Conservation (phyloP, 345 rosid species). For the Noccaea bulbosa region DNA sequence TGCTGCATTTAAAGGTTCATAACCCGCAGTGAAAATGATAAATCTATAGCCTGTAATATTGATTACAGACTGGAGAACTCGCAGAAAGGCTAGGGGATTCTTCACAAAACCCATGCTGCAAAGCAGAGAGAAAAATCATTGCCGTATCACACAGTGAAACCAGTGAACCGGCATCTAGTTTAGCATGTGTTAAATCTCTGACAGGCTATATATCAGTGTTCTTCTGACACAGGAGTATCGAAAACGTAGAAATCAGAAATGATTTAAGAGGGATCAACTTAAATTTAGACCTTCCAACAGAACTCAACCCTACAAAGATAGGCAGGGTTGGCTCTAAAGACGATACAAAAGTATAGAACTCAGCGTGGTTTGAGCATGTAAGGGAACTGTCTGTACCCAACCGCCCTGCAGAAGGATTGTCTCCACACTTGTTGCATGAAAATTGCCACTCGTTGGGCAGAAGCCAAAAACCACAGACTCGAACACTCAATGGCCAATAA, state of each 20-base stretch:
- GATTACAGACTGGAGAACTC: slow-evolving; percentile 55
- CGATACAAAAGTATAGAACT: slow-evolving; percentile 57
- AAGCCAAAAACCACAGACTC: slow-evolving; percentile 89
- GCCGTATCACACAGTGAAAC: background rate
- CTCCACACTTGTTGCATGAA: slow-evolving; percentile 72
- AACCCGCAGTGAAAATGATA: slow-evolving; percentile 61
- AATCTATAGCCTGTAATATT: slow-evolving; percentile 54
- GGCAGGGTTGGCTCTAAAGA: slow-evolving; percentile 50
- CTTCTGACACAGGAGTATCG: background rate
- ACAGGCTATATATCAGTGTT: background rate
- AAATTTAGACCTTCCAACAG: slow-evolving; percentile 74
- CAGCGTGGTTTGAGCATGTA: slow-evolving; percentile 65
- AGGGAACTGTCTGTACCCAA: slow-evolving; percentile 38
- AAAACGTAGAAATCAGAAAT: slow-evolving; percentile 29
- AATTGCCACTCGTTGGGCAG: slow-evolving; percentile 82
- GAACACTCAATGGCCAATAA: slow-evolving; percentile 79
- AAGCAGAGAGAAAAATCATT: slow-evolving; percentile 25
- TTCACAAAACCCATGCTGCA: slow-evolving; percentile 68
- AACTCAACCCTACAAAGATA: slow-evolving; percentile 75
- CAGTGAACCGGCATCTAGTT: background rate
- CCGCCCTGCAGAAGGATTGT: slow-evolving; percentile 44
- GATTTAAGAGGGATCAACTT: slow-evolving; percentile 30
- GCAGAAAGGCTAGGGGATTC: slow-evolving; percentile 61
- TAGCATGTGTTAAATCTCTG: slow-evolving; percentile 3
- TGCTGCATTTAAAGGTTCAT: slow-evolving; percentile 61